A percentile compares a stretch with the other conserved stretches of the same genome.
phyloP scores from a whole-genome alignment of 2,329 filamentous ascomycete genomes.

The Microdochium nivale region DNA sequence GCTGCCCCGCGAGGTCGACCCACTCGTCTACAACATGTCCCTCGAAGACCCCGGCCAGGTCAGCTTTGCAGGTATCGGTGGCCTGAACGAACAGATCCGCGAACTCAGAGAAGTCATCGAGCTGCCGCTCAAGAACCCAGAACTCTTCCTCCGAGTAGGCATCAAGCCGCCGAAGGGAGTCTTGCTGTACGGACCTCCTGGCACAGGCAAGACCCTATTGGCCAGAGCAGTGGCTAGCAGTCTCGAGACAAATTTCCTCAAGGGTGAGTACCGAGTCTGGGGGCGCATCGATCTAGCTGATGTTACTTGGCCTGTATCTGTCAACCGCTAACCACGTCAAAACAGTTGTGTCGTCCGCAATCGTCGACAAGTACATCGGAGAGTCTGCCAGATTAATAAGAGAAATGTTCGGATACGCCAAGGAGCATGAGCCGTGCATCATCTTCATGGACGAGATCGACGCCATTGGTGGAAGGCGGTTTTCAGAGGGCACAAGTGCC shows the following conservation, averaged over 20 bases:
- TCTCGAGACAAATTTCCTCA: conserved; percentile 95
- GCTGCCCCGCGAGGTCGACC: conserved; percentile 96
- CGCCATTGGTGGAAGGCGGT: conserved; percentile 91
- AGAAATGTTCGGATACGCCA: conserved; percentile 99
- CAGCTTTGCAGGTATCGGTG: conserved; percentile 95
- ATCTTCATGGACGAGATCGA: conserved; percentile 99
- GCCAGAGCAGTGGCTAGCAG: conserved; percentile 93
- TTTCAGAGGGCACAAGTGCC: conserved; percentile 94
- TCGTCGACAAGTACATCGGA: conserved; percentile 99
- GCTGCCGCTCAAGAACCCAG: conserved; percentile 94
- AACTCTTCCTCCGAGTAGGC: conserved; percentile 90
- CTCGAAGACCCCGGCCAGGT: conserved; percentile 95
- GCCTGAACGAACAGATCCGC: conserved; percentile 95
- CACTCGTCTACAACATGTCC: conserved; percentile 99
- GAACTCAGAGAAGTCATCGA: conserved; percentile 97
- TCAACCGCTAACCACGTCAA: conserved; percentile 9
- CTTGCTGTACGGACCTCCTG: conserved; percentile 87
- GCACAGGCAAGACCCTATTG: conserved; percentile 92
- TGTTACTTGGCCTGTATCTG: not conserved
- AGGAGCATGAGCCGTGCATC: conserved; percentile 98
- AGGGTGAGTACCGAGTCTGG: conserved; percentile 50
- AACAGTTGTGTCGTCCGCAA: conserved; percentile 91
- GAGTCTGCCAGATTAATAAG: conserved; percentile 94
- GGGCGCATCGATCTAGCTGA: not conserved
- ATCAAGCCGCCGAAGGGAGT: conserved; percentile 99